These are phyloP conservation scores for Kokia cookei DNA, from an alignment of 441 rosid species.

Conservation along the genomic window DNA sequence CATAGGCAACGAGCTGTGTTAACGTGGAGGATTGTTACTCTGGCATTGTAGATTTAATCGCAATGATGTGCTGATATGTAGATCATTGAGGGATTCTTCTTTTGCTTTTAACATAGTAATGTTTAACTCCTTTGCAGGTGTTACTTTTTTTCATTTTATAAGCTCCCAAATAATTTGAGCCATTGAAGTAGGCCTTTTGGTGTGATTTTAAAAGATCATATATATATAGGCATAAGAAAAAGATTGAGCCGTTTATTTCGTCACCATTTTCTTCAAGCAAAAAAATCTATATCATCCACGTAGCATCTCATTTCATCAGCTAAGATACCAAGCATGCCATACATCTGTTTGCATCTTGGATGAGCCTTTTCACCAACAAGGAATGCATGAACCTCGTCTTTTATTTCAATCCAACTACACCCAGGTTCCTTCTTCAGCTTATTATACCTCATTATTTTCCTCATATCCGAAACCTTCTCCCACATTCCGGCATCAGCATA, in stretches of 20 bases:
- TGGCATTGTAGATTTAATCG: background rate
- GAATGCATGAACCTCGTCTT: conserved; percentile 69
- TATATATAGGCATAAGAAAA: too few species aligned
- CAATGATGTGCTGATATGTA: background rate
- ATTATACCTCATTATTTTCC: conserved; percentile 55
- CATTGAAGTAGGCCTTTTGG: too few species aligned
- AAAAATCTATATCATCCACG: background rate
- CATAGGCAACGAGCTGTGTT: background rate
- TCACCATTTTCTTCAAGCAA: background rate
- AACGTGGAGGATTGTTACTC: background rate
- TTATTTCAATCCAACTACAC: conserved; percentile 88
- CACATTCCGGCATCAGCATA: conserved; percentile 82
- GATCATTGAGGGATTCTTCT: background rate
- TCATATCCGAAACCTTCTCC: conserved; percentile 54
- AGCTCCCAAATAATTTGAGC: too few species aligned
- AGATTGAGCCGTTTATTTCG: too few species aligned
- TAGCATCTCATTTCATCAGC: background rate
- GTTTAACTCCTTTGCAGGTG: background rate
- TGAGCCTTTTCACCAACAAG: conserved; percentile 64
- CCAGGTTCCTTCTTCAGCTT: conserved; percentile 86
- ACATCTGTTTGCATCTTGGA: conserved; percentile 54
- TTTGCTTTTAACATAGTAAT: background rate
- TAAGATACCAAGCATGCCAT: conserved; percentile 11
- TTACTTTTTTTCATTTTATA: background rate
- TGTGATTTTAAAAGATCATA: too few species aligned